Conservation (phyloP, 768 basidiomycete genomes). For the Collybia sp. region DNA sequence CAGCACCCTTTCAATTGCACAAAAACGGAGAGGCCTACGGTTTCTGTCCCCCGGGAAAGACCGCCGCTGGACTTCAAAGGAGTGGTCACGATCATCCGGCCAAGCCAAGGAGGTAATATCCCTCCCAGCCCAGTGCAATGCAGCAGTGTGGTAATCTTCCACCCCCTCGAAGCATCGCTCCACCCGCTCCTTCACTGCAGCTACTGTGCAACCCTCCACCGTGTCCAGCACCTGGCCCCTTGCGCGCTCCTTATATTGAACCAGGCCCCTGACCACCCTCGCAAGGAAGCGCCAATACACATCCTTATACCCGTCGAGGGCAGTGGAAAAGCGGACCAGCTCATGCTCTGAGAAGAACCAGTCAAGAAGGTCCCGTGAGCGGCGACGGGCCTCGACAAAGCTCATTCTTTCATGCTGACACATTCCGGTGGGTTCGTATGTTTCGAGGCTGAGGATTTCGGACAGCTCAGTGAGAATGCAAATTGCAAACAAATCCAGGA, state of each 20-base stretch:
- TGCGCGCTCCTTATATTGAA: background rate
- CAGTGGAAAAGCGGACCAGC: constrained; percentile 7
- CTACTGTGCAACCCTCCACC: background rate
- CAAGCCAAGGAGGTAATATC: background rate
- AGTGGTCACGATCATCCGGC: background rate
- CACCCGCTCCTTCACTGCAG: background rate
- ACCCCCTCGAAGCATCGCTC: background rate
- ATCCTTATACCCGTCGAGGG: background rate
- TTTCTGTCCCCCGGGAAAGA: background rate
- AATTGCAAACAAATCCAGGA: background rate
- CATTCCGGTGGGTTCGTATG: background rate
- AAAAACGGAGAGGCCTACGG: background rate
- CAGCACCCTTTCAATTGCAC: background rate
- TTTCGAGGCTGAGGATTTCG: background rate
- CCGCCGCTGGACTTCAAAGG: background rate
- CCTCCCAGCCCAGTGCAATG: background rate
- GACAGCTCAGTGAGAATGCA: background rate
- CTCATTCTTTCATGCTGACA: background rate
- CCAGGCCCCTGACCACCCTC: background rate
- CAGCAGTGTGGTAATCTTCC: background rate
- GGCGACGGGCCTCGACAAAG: background rate
- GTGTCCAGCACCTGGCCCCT: background rate
- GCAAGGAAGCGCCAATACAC: background rate
- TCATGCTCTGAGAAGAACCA: constrained; percentile 2
- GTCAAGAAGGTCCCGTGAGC: background rate